Evolutionary conservation across 331 rosid species (phyloP), one percentile per base, ranked within the genome.

Genomic region (Rosa hybrid): DNA sequence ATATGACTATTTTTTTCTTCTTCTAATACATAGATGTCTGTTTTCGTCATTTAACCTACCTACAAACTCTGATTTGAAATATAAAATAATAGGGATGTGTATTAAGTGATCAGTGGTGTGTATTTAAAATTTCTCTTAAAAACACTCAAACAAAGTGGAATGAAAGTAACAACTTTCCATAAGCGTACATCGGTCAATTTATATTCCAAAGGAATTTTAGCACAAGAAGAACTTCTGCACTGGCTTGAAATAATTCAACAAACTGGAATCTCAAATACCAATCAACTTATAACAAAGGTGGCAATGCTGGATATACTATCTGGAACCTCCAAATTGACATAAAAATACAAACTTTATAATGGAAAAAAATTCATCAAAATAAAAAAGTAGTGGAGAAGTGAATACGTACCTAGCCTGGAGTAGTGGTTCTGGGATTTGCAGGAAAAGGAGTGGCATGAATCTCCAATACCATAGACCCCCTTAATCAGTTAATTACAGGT

Each of bases 381-480:
- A 54, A 57, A 49, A 51, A 42, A 21, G 14, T 8, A 12, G 25
- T 53, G 75, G n/a, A 25, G 6, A 38, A n/a, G 21, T 63, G 71
- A 60, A 44, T 83, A 27, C 30, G 30, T 27, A 92, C 99, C 94
- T 85, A 89, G 77, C 99, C 98, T 34, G 99, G 98, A 78, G 92
- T 88, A 39, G 97, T 95, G 71, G 98, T 89, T 84, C 93, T 77
- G 39, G 98, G 88, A 71, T 79, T 84, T 30, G 91, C 83, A 64
- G 83, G 77, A 23, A 79, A 92, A 83, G 98, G 96, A 41, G 79
- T 87, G 77, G 97, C 99, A 80, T 89, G 91, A 87, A 95, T 90
- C 75, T 92, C 99, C 86, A 95, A 81, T 39, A 93, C 97, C 99
- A 95, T 93, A 27, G 49, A 91, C 98, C 39, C 98, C 98, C 38